Percentiles rank a stretch among this genome's conserved stretches.
Conservation (phyloP, 305 asterid species). For the Rubia occidens region DNA sequence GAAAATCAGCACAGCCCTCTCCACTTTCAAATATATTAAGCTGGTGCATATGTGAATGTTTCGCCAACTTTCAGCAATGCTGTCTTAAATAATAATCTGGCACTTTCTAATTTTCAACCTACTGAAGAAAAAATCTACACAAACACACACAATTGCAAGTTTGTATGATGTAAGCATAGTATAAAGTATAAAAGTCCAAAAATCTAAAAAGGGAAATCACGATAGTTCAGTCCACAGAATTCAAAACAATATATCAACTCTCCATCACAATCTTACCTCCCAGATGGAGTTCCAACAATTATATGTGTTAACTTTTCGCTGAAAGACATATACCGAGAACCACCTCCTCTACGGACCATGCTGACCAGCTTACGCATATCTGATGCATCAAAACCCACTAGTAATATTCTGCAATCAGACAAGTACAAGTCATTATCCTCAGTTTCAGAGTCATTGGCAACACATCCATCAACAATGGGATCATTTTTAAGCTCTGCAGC, state of each 20-base stretch:
- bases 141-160: neutral
- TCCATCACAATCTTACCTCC: conserved; percentile 46
- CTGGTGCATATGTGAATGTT: neutral
- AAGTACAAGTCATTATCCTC: conserved; percentile 77
- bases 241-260: neutral
- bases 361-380: conserved; percentile 74
- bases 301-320: conserved; percentile 79
- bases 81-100: neutral
- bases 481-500: conserved; percentile 31
- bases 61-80: neutral
- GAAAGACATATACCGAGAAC: conserved; percentile 82
- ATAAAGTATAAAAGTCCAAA: conserved; percentile 5
- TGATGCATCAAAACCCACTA: conserved; percentile 79
- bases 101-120: neutral
- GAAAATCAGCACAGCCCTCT: neutral
- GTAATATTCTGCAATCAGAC: conserved; percentile 79
- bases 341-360: conserved; percentile 93
- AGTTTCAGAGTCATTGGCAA: conserved; percentile 83
- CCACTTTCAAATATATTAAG: neutral
- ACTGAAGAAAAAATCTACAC: neutral
- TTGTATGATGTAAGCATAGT: neutral
- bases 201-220: neutral
- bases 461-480: conserved; percentile 33
- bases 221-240: neutral
- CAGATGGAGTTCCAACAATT: conserved; percentile 78